Percentiles rank a stretch among this genome's conserved stretches.
Conservation (phyloP, 805 yeast genomes). For the Scheffersomyces ergatensis region DNA sequence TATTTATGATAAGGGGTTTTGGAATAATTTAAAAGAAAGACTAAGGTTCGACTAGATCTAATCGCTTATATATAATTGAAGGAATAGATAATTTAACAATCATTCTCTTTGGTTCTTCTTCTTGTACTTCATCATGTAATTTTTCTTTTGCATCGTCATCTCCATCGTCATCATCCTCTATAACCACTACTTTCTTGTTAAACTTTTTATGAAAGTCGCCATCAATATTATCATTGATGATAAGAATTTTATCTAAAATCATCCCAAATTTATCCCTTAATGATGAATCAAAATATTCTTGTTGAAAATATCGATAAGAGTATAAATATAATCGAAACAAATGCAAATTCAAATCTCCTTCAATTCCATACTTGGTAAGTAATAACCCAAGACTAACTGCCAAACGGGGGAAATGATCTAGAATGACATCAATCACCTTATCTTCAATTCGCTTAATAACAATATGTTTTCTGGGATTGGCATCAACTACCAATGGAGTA, state of each 20-base stretch:
- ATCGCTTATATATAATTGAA: slow-evolving; percentile 11
- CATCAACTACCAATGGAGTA: background rate
- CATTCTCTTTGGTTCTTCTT: background rate
- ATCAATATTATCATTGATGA: background rate
- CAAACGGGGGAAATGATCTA: background rate
- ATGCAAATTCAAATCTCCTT: background rate
- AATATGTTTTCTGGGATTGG: background rate
- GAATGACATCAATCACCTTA: background rate
- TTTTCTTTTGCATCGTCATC: no score
- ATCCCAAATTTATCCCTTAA: background rate
- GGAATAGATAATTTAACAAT: slow-evolving; percentile 11
- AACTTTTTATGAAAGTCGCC: background rate
- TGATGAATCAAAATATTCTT: background rate
- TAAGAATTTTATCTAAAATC: background rate
- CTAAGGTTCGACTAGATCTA: slow-evolving; percentile 10
- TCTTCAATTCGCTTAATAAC: background rate
- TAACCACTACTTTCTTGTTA: background rate
- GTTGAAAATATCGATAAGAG: slow-evolving; percentile 9
- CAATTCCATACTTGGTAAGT: background rate
- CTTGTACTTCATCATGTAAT: no score
- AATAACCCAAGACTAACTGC: background rate
- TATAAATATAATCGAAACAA: slow-evolving; percentile 12
- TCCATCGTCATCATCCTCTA: background rate
- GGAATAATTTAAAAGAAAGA: slow-evolving; percentile 35
- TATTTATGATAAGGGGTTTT: slow-evolving; percentile 50